Percentiles rank a stretch among this genome's conserved stretches.
These are phyloP conservation scores for Coccinonectria pachysandricola DNA, from an alignment of 2,329 filamentous ascomycete species.

Conservation along the genomic window DNA sequence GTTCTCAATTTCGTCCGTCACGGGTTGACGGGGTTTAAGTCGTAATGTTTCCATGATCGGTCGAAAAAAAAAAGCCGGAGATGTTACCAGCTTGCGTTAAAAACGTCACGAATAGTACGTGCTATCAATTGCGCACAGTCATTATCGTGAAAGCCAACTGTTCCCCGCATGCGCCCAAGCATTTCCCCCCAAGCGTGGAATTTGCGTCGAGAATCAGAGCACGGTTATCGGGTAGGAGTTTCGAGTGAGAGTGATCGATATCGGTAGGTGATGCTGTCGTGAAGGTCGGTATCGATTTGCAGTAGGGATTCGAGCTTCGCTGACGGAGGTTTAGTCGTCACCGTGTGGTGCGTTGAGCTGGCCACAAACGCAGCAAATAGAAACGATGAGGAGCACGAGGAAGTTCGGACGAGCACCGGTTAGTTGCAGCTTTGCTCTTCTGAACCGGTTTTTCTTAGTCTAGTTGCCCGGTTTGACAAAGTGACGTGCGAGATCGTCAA, in stretches of 20 bases:
- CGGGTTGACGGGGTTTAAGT: conserved; percentile 42
- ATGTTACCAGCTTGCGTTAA: conserved; percentile 7
- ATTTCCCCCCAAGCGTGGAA: conserved; percentile 10
- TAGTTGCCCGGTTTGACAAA: too few species aligned
- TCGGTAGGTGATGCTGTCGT: conserved; percentile 1
- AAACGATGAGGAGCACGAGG: conserved; percentile 1
- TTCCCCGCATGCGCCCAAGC: conserved; percentile 15
- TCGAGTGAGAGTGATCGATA: not conserved
- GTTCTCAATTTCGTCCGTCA: conserved; percentile 57
- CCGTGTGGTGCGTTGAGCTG: too few species aligned
- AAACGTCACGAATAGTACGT: conserved; percentile 10
- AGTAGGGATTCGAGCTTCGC: too few species aligned
- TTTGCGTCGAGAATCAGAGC: conserved; percentile 1
- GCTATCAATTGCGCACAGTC: conserved; percentile 19
- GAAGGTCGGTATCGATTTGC: too few species aligned
- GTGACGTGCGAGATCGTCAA: too few species aligned
- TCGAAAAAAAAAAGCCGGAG: conserved; percentile 7
- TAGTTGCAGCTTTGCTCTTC: conserved; percentile 3
- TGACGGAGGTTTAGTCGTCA: too few species aligned
- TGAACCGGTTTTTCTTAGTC: not conserved
- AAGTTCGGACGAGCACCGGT: too few species aligned
- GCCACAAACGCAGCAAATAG: conserved; percentile 1
- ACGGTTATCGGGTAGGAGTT: not conserved
- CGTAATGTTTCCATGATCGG: conserved; percentile 43
- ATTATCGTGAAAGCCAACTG: conserved; percentile 18